These are phyloP conservation scores for Chlamydomonas sp. DNA, from an alignment of 139 green algal species.

Conservation along the genomic window DNA sequence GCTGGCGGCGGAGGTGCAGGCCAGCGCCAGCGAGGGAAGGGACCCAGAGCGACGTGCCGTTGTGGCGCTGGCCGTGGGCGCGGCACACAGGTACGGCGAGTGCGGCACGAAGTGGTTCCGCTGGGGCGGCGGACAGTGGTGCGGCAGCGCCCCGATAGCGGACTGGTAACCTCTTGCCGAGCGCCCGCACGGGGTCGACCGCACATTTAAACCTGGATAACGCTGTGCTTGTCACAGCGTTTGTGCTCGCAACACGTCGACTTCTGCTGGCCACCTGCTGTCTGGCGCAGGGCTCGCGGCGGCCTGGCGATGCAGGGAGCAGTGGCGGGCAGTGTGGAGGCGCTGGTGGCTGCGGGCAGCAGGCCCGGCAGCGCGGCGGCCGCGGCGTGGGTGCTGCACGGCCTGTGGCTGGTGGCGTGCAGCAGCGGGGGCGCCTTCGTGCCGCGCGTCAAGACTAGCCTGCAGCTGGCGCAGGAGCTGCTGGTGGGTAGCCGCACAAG, in stretches of 20 bases:
- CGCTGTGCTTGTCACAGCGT: no score
- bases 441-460: slow-evolving; percentile 65
- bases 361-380: slow-evolving; percentile 43
- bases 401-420: slow-evolving; percentile 78
- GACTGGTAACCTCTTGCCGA: no score
- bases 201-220: no score
- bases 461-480: slow-evolving; percentile 75
- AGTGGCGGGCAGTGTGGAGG: slow-evolving; percentile 45
- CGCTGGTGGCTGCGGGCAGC: slow-evolving; percentile 67
- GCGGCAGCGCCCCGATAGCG: no score
- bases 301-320: slow-evolving; percentile 74
- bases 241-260: no score
- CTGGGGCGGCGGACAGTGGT: no score
- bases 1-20: slow-evolving; percentile 43
- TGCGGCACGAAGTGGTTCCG: no score
- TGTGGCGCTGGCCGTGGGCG: slow-evolving; percentile 80
- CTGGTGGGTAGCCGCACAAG: slow-evolving; percentile 38
- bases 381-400: slow-evolving; percentile 85
- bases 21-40: slow-evolving; percentile 29
- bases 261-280: no score
- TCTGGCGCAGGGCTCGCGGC: slow-evolving; percentile 56
- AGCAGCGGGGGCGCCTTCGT: slow-evolving; percentile 81
- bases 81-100: slow-evolving; percentile 47
- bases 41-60: slow-evolving; percentile 58
- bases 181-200: no score